A percentile compares a stretch with the other conserved stretches of the same genome.
Conservation (phyloP, 192 early-diverging fungal genomes). For the Backusella tarrabulga region DNA sequence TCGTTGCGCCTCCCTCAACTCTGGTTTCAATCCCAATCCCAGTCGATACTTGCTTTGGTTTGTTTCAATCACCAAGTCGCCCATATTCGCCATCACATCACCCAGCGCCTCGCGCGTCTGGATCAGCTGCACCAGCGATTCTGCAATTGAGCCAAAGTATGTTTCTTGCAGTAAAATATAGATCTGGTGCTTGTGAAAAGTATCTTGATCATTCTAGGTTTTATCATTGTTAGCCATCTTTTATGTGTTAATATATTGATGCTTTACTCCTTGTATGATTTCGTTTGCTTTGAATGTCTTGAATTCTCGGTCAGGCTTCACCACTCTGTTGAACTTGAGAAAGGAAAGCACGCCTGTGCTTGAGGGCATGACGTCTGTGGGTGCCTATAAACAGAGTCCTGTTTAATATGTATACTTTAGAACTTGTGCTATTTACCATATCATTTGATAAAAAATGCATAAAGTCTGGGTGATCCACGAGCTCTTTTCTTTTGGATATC, state of each 20-base stretch:
- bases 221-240: neutral
- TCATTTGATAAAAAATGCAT: slow-evolving; percentile 54
- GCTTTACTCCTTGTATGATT: slow-evolving; percentile 43
- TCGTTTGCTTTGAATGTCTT: slow-evolving; percentile 44
- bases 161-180: slow-evolving; percentile 28
- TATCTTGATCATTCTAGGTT: slow-evolving; percentile 22
- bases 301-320: slow-evolving; percentile 45
- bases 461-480: slow-evolving; percentile 36
- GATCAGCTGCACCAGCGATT: slow-evolving; percentile 1
- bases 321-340: slow-evolving; percentile 44
- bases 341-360: slow-evolving; percentile 43
- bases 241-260: no score
- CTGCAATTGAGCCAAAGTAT: slow-evolving; percentile 20
- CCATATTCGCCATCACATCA: slow-evolving; percentile 42
- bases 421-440: slow-evolving; percentile 35
- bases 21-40: slow-evolving; percentile 40
- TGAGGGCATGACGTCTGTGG: slow-evolving; percentile 41
- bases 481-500: slow-evolving; percentile 36
- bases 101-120: slow-evolving; percentile 35
- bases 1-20: slow-evolving; percentile 43
- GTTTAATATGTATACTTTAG: no score
- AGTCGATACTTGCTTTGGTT: slow-evolving; percentile 50
- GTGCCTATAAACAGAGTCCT: slow-evolving; percentile 30
- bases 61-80: slow-evolving; percentile 49
- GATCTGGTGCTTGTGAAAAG: slow-evolving; percentile 31